Evolutionary conservation across 768 basidiomycete species (phyloP), one percentile per base, ranked within the genome.

Genomic region (Collybia mongolica): DNA sequence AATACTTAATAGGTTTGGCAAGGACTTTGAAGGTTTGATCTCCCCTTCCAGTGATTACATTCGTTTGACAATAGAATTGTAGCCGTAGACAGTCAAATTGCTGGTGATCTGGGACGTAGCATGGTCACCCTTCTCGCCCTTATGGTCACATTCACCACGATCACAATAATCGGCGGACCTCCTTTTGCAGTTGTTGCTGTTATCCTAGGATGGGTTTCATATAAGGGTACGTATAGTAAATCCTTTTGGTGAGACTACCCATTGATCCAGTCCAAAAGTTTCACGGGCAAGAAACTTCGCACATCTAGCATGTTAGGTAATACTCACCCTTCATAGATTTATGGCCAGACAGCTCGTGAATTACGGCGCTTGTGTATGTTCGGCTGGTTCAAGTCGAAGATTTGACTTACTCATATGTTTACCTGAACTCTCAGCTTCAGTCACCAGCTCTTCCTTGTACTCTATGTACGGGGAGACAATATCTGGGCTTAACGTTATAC

Each of bases 101-200:
- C 93, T 1, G 91, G 95, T 60, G 86, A 92, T 67, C 91, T 93
- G 66, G 90, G 90, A 5, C 81, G 88, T 44, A 91, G 86, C 60
- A 66, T 88, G 35, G 78, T 85, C 41, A 86, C 87, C 60, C 81
- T 70, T 18, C 67, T 94, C n/a, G 85, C 84, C 23, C 82, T 84
- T 6, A 24, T 73, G 14, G 88, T 89, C 0, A 93, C 89, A 2
- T 69, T 94, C 24, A 57, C 85, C 35, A 86, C 88, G 7, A 78
- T 95, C 32, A 32, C 32, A 9, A 32, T 32, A 32, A 11, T 32
- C 14, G 32, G 32, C 14, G 32, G 32, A 9, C 32, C 14, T 9
- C 32, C 11, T 2, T 32, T 32, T 12, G 32, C 32, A 11, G 4
- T 32, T 6, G 32, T 32, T 32, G 32, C 32, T 12, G 32, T 32